Base-by-base conservation (phyloP, 179 eudicot genomes). In the Drosera spatulata region DNA sequence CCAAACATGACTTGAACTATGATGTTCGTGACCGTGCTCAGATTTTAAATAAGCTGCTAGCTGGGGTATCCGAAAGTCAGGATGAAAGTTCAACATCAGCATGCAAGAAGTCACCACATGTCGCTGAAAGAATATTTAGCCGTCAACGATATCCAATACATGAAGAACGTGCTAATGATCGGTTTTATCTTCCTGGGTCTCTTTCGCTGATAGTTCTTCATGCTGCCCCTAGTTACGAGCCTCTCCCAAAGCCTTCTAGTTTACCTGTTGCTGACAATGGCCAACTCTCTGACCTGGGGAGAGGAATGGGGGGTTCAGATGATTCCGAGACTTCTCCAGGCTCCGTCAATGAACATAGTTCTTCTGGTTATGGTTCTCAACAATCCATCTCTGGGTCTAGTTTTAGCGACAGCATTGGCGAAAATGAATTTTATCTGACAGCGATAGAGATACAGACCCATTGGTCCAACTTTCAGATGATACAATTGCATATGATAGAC, bases 191-290 rank as follows among this genome's bases (percentile, higher is more conserved):
- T 71, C 99, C 99, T 60, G 99, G 97, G 41, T 93, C 99, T 62
- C 99, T 93, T 70, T 93, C 99, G 10, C 97, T 84, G 71, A 79
- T 93, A 62, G 99, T 93, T 72, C 87, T 89, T 58, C 99, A 93
- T 77, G 97, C 99, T 59, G 99, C 97, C 61, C 97, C 97, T 51
- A 95, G 97, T 22, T 93, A 93, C 60, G 97, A 86, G 78, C 91
- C 99, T 77, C 95, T 93, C 45, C 99, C 97, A 14, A 76, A 78
- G 61, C 97, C 99, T 50, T 81, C 88, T 76, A 85, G 94, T 70
- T 68, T 89, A 69, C 69, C 59, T 48, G 68, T 60, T 41, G 68
- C 68, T 49, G 80, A 74, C 42, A 64, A 46, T 51, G 67, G 66
- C 53, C 68, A 61, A 54, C 49, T 44, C 67, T 61, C 80, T 45